Evolutionary conservation across 2,329 filamentous ascomycete species (phyloP).

Genomic region (Cladobotryum mycophilum): DNA sequence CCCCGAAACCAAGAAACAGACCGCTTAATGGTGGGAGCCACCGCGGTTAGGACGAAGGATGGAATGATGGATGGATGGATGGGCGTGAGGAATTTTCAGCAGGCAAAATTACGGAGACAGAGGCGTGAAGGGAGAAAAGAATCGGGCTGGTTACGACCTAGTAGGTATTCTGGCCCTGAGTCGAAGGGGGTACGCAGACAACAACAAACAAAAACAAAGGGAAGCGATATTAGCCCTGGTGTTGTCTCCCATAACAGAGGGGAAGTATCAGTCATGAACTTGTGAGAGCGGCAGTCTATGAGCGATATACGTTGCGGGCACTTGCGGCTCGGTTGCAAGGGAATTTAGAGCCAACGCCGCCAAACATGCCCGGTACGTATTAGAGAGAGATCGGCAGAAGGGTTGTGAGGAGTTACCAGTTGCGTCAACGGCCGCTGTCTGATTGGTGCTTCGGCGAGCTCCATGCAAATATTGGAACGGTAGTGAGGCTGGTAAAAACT

Average conservation of each 20-base stretch:
- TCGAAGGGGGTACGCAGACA: conserved; percentile 1
- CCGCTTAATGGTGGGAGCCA: too few relatives aligned
- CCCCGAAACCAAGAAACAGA: too few relatives aligned
- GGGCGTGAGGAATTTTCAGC: background rate
- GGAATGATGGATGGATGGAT: background rate
- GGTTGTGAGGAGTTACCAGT: conserved; percentile 6
- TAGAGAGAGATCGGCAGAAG: conserved; percentile 12
- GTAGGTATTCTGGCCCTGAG: background rate
- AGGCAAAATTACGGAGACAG: background rate
- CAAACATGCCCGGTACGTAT: conserved; percentile 4
- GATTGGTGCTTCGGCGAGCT: conserved; percentile 6
- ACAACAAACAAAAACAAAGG: background rate
- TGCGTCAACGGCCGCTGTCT: conserved; percentile 4
- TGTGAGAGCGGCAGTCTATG: conserved; percentile 7
- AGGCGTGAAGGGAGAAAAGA: background rate
- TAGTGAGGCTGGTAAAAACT: background rate
- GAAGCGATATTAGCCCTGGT: conserved; percentile 11
- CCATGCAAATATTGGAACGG: background rate
- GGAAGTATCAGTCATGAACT: conserved; percentile 10
- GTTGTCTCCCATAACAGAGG: conserved; percentile 11
- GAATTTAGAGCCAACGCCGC: conserved; percentile 9
- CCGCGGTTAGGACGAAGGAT: background rate
- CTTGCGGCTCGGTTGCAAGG: conserved; percentile 10
- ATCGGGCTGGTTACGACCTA: background rate
- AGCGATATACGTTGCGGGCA: conserved; percentile 15